Evolutionary conservation across 2,329 filamentous ascomycete species (phyloP), one percentile per base, ranked within the genome.

Genomic region (Taxawa tesnikishii): DNA sequence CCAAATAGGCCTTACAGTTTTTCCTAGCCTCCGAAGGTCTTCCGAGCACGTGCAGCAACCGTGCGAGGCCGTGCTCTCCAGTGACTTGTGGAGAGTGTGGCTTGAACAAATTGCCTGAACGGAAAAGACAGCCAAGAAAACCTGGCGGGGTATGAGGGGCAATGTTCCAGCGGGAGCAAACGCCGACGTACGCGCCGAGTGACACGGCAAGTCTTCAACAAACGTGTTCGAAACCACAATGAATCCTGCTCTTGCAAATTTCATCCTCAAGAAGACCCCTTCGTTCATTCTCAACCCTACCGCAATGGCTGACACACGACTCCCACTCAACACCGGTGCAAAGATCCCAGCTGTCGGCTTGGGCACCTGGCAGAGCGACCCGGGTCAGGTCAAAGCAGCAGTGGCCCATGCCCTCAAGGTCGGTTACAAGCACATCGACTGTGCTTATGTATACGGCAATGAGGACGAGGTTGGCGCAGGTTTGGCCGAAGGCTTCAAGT

Each of bases 381-480:
- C 59, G 17, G 62, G 63, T 15, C 53, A 66, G 42, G 62, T 65
- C 34, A 62, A 63, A 49, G 54, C 51, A 31, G 62, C 63, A 11
- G 62, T 67, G 5, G 43, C 56, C 17, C 59, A 64, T 35, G 63
- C 63, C 7, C 56, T 67, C 39, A 61, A 63, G 46, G 44, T 43
- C n/a, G 63, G 63, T 12, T 67, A 67, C 51, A 53, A 56, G 28
- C 64, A 67, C 47, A 67, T 85, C 45, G 80, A 85, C 59, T 71
- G 74, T 43, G 77, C 80, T 5, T 83, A 79, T 62, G 79, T 76
- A 59, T 84, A 84, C 57, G 76, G 67, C 44, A 87, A 92, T 55
- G 84, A 93, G 59, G 70, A 79, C 29, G 82, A 88, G 55, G 83
- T 92, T 11, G 84, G 84, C 41, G 63, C 76, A 50, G 84, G 80